Evolutionary conservation across 306 rosid species (phyloP), one percentile per base, ranked within the genome.

Genomic region (Spatholobus suberectus): DNA sequence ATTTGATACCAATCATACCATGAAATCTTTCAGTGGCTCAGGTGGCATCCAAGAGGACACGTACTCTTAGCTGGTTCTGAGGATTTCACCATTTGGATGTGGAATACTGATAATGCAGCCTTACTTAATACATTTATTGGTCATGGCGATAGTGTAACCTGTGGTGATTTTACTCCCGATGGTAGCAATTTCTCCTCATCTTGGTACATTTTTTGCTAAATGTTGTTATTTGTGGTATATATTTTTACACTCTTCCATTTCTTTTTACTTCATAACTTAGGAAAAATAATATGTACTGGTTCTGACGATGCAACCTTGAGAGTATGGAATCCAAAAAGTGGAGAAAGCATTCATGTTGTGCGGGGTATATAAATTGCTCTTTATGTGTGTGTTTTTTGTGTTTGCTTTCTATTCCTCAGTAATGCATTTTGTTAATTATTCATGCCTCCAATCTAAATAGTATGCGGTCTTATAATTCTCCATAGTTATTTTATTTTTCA

Each of bases 101-200:
- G 99, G 98, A 91, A 96, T 89, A 89, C 91, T 15, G 93, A 92
- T 81, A 89, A 20, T 54, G 89, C 82, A 7, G 80, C 84, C 79
- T 88, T 81, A 77, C 91, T 89, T 76, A 87, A 89, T 62, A 82
- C 85, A 72, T 94, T 92, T 89, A 54, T 87, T 40, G 99, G 99
- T 73, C 99, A 96, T 73, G 93, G 89, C 27, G 69, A 85, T n/a
- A 89, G 86, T 34, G 99, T 96, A 78, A 91, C 92, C 24, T 96
- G 98, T 66, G 98, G 99, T 73, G 96, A 94, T 81, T 96, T 96
- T 86, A 96, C 99, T 70, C 99, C 95, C 10, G 96, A 96, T 92
- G 99, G 98, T 94, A 92, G 51, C 74, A 1, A 55, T 57, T 75
- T 35, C 81, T 84, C 83, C 85, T 86, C 70, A 41, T 65, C 82